Evolutionary conservation across 176 grass and related monocot genomes (phyloP).

Genomic region (Elaeis guineensis): DNA sequence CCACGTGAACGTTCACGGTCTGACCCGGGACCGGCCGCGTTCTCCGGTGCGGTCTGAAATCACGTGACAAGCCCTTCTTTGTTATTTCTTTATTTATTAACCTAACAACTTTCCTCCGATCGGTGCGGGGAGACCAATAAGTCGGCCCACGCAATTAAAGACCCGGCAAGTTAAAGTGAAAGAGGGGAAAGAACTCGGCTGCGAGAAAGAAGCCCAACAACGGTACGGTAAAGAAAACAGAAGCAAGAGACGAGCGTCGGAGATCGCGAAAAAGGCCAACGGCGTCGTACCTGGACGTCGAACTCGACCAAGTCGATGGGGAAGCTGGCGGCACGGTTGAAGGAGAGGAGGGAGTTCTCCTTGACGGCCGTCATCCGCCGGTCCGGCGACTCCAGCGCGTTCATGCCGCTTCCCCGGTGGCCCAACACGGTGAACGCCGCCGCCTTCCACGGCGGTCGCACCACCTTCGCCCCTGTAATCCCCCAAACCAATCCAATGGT

Average conservation of each 20-base stretch:
- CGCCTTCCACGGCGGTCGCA: slow-evolving; percentile 10
- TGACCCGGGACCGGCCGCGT: too few species aligned
- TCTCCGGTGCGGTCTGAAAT: too few species aligned
- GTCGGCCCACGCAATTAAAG: too few species aligned
- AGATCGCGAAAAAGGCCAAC: slow-evolving; percentile 9
- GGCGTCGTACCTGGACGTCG: slow-evolving; percentile 66
- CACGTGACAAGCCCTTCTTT: too few species aligned
- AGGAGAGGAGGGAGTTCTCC: slow-evolving; percentile 82
- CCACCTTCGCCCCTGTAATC: background rate
- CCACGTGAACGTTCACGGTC: too few species aligned
- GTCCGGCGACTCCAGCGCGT: slow-evolving; percentile 65
- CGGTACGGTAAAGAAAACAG: too few species aligned
- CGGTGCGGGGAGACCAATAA: too few species aligned
- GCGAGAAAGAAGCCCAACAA: too few species aligned
- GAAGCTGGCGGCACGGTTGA: slow-evolving; percentile 72
- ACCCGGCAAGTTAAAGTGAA: too few species aligned
- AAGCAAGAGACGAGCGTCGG: slow-evolving; percentile 1
- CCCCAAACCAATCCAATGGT: background rate
- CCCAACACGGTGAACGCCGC: slow-evolving; percentile 52
- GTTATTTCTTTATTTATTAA: too few species aligned
- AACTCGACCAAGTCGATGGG: slow-evolving; percentile 86
- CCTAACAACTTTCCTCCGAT: too few species aligned
- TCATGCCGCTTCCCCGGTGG: slow-evolving; percentile 96
- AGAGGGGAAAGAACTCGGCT: too few species aligned
- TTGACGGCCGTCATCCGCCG: slow-evolving; percentile 59